Conservation (phyloP, 2,329 filamentous ascomycete genomes). For the Colletotrichum sp. region DNA sequence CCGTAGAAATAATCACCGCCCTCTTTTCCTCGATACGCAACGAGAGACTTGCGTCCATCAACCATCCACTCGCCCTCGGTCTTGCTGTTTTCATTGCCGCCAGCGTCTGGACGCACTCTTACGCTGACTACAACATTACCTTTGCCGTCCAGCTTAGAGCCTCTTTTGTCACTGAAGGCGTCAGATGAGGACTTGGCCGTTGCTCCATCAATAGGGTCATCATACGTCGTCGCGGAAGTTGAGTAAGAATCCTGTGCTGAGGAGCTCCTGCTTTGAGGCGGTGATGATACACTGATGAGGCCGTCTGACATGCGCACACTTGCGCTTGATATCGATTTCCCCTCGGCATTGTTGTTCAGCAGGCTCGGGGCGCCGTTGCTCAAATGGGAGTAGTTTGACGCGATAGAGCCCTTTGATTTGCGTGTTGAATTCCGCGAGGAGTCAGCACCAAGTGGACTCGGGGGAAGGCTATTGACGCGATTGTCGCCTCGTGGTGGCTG, state of each 20-base stretch:
- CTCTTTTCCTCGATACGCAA: slow-evolving; percentile 86
- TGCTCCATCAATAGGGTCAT: slow-evolving; percentile 71
- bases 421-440: slow-evolving; percentile 47
- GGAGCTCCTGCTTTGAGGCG: slow-evolving; percentile 87
- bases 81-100: slow-evolving; percentile 60
- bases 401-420: slow-evolving; percentile 62
- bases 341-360: slow-evolving; percentile 79
- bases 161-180: slow-evolving; percentile 45
- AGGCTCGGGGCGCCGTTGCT: slow-evolving; percentile 70
- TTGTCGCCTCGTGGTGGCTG: slow-evolving; percentile 78
- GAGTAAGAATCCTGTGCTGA: slow-evolving; percentile 93
- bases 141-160: slow-evolving; percentile 73
- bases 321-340: slow-evolving; percentile 70
- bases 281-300: slow-evolving; percentile 78
- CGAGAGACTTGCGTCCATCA: slow-evolving; percentile 80
- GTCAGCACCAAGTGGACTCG: slow-evolving; percentile 62
- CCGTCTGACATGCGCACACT: slow-evolving; percentile 75
- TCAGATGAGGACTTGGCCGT: slow-evolving; percentile 35
- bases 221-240: slow-evolving; percentile 87
- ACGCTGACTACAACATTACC: slow-evolving; percentile 97
- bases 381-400: slow-evolving; percentile 46
- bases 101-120: slow-evolving; percentile 84
- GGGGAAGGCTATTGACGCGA: slow-evolving; percentile 65
- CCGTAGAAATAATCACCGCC: slow-evolving; percentile 93
- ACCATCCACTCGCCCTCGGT: slow-evolving; percentile 90